phyloP scores from a whole-genome alignment of 768 basidiomycete species.

The Tulasnella sp. region DNA sequence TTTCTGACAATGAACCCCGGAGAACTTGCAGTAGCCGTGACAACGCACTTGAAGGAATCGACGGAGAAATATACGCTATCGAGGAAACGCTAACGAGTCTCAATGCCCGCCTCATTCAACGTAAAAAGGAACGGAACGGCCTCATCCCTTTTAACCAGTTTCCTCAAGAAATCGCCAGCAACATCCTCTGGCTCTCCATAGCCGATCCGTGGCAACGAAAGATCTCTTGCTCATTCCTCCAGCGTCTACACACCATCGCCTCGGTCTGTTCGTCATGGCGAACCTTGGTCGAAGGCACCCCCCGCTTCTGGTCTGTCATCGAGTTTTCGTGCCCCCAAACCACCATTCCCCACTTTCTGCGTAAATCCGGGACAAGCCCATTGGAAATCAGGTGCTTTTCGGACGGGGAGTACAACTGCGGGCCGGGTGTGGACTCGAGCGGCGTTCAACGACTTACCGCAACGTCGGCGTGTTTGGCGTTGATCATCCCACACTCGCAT shows the following conservation, averaged over 20 bases:
- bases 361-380: background rate
- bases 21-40: background rate
- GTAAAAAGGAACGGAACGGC: background rate
- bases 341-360: background rate
- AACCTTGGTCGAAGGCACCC: background rate
- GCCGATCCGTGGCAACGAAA: background rate
- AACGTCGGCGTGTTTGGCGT: background rate
- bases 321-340: background rate
- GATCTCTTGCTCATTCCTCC: background rate
- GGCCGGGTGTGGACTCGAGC: no score
- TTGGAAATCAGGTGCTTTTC: background rate
- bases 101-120: background rate
- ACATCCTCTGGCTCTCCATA: background rate
- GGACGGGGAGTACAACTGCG: background rate
- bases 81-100: background rate
- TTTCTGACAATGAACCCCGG: background rate
- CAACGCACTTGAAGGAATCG: background rate
- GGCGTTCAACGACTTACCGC: background rate
- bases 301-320: background rate
- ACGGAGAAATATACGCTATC: background rate
- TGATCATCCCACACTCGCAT: background rate
- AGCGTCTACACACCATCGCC: background rate
- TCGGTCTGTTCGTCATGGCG: background rate
- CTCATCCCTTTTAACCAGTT: background rate
- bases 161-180: background rate